phyloP scores from a whole-genome alignment of 1,284 basidiomycete species.

The Chalciporus sp. region DNA sequence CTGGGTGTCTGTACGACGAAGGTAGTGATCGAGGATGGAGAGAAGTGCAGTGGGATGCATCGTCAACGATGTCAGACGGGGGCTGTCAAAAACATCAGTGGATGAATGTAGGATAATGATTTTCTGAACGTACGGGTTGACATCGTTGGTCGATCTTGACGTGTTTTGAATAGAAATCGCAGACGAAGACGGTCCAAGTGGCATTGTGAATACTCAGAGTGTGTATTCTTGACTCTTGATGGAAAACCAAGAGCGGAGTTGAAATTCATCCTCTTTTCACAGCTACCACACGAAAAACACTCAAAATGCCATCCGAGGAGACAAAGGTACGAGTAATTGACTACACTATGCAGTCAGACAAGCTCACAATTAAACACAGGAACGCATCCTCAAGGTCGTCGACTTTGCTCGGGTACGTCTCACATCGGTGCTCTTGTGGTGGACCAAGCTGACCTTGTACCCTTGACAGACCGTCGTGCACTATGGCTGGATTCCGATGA shows the following conservation, averaged over 20 bases:
- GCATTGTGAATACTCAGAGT: constrained; percentile 64
- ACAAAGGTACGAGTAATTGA: constrained; percentile 60
- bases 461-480: constrained; percentile 75
- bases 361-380: constrained; percentile 44
- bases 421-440: background rate
- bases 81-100: constrained; percentile 45
- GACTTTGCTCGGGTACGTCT: constrained; percentile 76
- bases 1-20: constrained; percentile 81
- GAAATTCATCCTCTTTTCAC: constrained; percentile 20
- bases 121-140: constrained; percentile 39
- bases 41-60: constrained; percentile 94
- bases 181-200: constrained; percentile 66
- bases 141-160: constrained; percentile 34
- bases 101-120: background rate
- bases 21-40: constrained; percentile 96
- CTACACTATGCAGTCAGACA: background rate
- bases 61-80: constrained; percentile 71
- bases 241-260: constrained; percentile 41
- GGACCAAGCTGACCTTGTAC: background rate
- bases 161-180: constrained; percentile 64
- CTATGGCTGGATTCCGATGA: constrained; percentile 92
- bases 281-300: constrained; percentile 18
- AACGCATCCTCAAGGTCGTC: constrained; percentile 76
- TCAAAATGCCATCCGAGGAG: constrained; percentile 81
- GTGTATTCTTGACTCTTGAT: too few relatives aligned